Conservation (phyloP, 305 asterid genomes). For the Fraxinus platypoda region DNA sequence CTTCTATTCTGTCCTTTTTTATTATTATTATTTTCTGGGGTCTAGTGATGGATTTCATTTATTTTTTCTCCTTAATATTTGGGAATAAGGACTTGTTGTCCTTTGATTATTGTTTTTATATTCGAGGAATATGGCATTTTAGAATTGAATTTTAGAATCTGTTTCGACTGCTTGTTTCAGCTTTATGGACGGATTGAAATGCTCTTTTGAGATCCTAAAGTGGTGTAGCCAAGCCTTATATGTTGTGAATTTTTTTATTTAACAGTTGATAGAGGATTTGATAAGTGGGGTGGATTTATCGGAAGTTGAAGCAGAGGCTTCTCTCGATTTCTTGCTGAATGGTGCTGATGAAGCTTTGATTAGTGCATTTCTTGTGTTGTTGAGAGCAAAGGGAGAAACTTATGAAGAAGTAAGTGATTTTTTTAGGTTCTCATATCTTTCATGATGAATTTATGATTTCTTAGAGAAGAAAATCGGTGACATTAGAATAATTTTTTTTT, state of each 20-base stretch:
- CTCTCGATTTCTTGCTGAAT: slow-evolving; percentile 57
- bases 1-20: slow-evolving; percentile 1
- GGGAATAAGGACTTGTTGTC: neutral
- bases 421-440: neutral
- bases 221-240: neutral
- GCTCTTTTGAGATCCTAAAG: neutral
- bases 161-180: neutral
- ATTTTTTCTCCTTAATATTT: neutral
- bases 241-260: neutral
- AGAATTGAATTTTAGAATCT: neutral
- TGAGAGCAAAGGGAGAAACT: slow-evolving; percentile 90
- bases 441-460: neutral
- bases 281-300: slow-evolving; percentile 60
- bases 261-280: slow-evolving; percentile 60
- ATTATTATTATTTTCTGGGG: neutral
- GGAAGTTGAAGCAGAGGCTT: slow-evolving; percentile 70
- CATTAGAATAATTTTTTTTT: neutral
- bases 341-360: slow-evolving; percentile 69
- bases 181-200: neutral
- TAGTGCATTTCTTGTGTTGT: slow-evolving; percentile 82
- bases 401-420: slow-evolving; percentile 53
- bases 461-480: neutral
- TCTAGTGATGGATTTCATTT: neutral
- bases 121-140: neutral
- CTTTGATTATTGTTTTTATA: neutral